Evolutionary conservation across 306 rosid genomes (phyloP), one percentile per base, ranked within the genome.

Genomic region (Rosa multiflora): DNA sequence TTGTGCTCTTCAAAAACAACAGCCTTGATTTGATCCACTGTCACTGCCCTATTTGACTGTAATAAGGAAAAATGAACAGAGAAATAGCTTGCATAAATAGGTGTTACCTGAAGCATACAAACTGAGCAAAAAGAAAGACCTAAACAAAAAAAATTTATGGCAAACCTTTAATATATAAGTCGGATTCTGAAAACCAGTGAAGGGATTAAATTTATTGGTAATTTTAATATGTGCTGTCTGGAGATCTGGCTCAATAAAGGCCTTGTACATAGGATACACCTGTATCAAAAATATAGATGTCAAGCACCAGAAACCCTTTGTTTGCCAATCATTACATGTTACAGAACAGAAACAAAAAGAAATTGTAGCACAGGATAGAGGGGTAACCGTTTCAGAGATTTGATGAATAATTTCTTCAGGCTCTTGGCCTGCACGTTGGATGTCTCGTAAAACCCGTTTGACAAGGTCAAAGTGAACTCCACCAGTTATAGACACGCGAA

Each of bases 231-330:
- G 99, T 10, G 99, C 99, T 62, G 98, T 95, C 88, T 91, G 90
- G 77, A 95, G 99, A 91, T 95, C 98, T 73, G 99, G 99, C 85
- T 95, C 99, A 48, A 95, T 95, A 86, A 91, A 95, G 75, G 99
- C 99, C 89, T 95, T 95, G 86, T 95, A 93, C 99, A 95, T 95
- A 59, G 99, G 99, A 83, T 95, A 90, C 48, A 95, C 99, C 98
- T 95, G 85, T 64, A 82, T 67, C 73, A 72, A 67, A 67, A 84
- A 82, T 43, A 61, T 32, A 62, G 49, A 62, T 44, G 40, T 79
- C 79, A 83, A 83, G 56, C 75, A 76, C 59, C 42, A 78, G 35
- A 79, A 51, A 80, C 70, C 67, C 74, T 74, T 79, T 56, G 49
- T 15, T 37, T 43, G 61, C n/a, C 70, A 63, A 52, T 78, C 39